Evolutionary conservation across 768 basidiomycete genomes (phyloP).

Genomic region (Amyloporia xantha): DNA sequence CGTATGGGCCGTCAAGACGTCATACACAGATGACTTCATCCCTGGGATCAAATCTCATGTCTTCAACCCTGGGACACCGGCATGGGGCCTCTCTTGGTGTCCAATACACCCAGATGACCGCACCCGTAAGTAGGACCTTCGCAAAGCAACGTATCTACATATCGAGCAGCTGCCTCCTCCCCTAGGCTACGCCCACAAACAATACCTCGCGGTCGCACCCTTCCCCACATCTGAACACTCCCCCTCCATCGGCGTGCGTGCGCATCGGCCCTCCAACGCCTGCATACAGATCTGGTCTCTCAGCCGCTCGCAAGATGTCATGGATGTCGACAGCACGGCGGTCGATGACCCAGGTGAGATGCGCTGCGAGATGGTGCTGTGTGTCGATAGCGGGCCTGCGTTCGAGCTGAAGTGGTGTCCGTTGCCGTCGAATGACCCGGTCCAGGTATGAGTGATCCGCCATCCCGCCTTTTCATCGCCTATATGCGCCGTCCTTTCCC

Average conservation of each 20-base stretch:
- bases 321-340: constrained; percentile 5
- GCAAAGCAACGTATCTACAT: background rate
- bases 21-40: constrained; percentile 49
- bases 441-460: too few relatives aligned
- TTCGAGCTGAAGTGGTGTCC: constrained; percentile 92
- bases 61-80: constrained; percentile 83
- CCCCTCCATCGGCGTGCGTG: constrained; percentile 59
- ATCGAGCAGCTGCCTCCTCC: too few relatives aligned
- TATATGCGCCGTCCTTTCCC: background rate
- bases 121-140: constrained; percentile 34
- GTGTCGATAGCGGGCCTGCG: constrained; percentile 74
- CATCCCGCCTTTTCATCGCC: too few relatives aligned
- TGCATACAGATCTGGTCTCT: constrained; percentile 88
- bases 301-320: constrained; percentile 16
- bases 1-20: background rate
- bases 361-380: constrained; percentile 80
- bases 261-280: constrained; percentile 46
- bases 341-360: constrained; percentile 39
- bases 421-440: constrained; percentile 66
- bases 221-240: constrained; percentile 59
- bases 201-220: constrained; percentile 82
- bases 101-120: constrained; percentile 62
- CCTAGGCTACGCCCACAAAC: constrained; percentile 50
- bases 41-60: constrained; percentile 57
- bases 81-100: constrained; percentile 94